Evolutionary conservation across 2,329 filamentous ascomycete genomes (phyloP).

Genomic region (Colletotrichum cuscutae): DNA sequence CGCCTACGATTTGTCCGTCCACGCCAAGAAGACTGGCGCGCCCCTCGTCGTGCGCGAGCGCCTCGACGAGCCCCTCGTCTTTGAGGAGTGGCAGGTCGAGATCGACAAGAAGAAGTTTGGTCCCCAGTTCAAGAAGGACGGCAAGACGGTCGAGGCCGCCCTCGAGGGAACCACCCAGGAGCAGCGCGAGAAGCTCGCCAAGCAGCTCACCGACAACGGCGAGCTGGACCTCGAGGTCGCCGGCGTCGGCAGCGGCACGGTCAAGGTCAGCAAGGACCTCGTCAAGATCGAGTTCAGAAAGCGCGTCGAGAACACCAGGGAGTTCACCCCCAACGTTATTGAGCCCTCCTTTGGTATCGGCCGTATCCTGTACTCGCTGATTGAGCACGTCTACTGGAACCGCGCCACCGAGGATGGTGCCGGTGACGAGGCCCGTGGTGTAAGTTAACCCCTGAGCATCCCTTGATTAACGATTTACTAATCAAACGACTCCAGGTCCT

Average conservation of each 20-base stretch:
- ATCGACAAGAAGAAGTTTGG: constrained; percentile 97
- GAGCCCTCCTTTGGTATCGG: constrained; percentile 98
- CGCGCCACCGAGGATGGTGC: constrained; percentile 69
- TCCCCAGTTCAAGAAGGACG: constrained; percentile 94
- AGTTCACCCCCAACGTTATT: constrained; percentile 95
- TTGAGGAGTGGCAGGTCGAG: constrained; percentile 90
- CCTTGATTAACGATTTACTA: background rate
- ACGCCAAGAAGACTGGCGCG: constrained; percentile 91
- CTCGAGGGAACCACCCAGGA: constrained; percentile 82
- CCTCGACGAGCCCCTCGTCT: constrained; percentile 78
- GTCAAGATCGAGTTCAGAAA: constrained; percentile 87
- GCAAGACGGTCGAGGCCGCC: constrained; percentile 84
- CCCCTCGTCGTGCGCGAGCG: constrained; percentile 87
- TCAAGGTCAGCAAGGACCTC: constrained; percentile 82
- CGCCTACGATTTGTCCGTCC: constrained; percentile 92
- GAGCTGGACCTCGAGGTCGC: constrained; percentile 83
- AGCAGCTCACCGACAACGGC: constrained; percentile 77
- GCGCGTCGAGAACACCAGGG: constrained; percentile 83
- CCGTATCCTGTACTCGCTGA: constrained; percentile 89
- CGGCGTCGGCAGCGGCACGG: constrained; percentile 74
- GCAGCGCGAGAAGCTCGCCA: constrained; percentile 80
- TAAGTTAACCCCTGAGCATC: constrained; percentile 59
- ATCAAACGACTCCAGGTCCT: constrained; percentile 51
- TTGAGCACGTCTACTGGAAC: constrained; percentile 97
- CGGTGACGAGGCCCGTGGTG: constrained; percentile 85